Evolutionary conservation across 2,329 filamentous ascomycete species (phyloP), one percentile per base, ranked within the genome.

Genomic region (Verticillium dahliae): DNA sequence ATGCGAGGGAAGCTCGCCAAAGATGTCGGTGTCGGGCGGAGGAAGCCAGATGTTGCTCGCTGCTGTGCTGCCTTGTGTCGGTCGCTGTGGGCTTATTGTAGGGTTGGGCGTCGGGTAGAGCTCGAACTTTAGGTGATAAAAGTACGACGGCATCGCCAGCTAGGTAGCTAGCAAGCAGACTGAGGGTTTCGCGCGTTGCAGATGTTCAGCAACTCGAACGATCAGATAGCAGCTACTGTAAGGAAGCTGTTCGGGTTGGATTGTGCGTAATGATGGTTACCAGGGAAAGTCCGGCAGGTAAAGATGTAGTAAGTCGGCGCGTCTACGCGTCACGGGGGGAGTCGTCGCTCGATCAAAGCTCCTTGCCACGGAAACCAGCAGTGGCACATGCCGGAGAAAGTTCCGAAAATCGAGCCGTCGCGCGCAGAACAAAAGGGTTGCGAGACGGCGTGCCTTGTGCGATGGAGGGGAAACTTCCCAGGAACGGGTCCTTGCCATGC

Each of bases 71-170:
- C 18, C 39, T 27, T 37, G 22, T 22, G n/a, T 39, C 56, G 13
- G 35, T 15, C 31, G 57, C 14, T 6, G 31, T 6, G 10, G 11
- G 56, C 65, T 31, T 62, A 55, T 6, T 1, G 67, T 69, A 4
- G 78, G 77, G 58, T 76, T 72, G 56, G 78, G 72, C 63, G 75
- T 79, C 54, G 78, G 73, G 71, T 88, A 89, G 52, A 89, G 78
- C 75, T 89, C 86, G 68, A 89, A 81, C 67, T 84, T 87, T n/a
- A 89, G 70, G 67, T 89, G 85, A 68, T 88, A 89, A 66, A 84
- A 85, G 71, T 86, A 87, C 35, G 81, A 80, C 76, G 82, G 81
- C 84, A 86, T 59, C 34, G 45, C 45, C 45, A 18, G 45, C 45
- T 27, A 9, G 18, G 18, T 18, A 52, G 45, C 5, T 22, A 10